Evolutionary conservation across 495 filamentous ascomycete species (phyloP).

Genomic region (Glutinoglossum americanum): DNA sequence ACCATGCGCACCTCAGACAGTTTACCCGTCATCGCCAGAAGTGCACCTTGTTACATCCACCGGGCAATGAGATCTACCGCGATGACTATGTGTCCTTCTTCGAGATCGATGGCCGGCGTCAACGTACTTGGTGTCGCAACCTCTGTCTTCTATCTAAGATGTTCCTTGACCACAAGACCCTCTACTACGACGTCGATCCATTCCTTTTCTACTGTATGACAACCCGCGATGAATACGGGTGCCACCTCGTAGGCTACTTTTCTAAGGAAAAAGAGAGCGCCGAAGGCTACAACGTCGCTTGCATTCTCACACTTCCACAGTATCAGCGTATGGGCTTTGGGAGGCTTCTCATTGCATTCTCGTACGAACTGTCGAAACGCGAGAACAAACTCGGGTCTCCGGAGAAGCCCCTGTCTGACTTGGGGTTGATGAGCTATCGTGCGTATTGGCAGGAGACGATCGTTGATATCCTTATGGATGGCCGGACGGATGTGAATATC

Average conservation of each 20-base stretch:
- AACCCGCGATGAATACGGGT: constrained; percentile 62
- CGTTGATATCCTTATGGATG: constrained; percentile 55
- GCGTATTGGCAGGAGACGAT: constrained; percentile 95
- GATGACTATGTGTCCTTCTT: constrained; percentile 91
- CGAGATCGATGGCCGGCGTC: constrained; percentile 88
- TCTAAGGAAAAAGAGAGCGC: constrained; percentile 95
- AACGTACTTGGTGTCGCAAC: constrained; percentile 92
- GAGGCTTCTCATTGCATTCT: constrained; percentile 84
- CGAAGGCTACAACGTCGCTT: constrained; percentile 92
- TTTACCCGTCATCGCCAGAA: constrained; percentile 75
- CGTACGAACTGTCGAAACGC: constrained; percentile 88
- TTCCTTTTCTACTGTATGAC: constrained; percentile 99
- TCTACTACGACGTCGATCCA: constrained; percentile 99
- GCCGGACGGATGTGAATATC: constrained; percentile 45
- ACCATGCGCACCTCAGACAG: constrained; percentile 57
- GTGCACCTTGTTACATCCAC: constrained; percentile 79
- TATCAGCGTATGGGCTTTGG: constrained; percentile 91
- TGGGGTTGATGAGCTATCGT: constrained; percentile 77
- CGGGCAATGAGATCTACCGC: constrained; percentile 94
- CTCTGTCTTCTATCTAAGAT: constrained; percentile 85
- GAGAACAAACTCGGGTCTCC: constrained; percentile 88
- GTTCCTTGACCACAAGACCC: constrained; percentile 95
- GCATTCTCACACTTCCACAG: constrained; percentile 88
- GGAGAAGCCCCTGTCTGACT: constrained; percentile 86
- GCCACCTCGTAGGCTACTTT: constrained; percentile 90